Evolutionary conservation across 2,329 filamentous ascomycete species (phyloP).

Genomic region (Aureobasidium sp.): DNA sequence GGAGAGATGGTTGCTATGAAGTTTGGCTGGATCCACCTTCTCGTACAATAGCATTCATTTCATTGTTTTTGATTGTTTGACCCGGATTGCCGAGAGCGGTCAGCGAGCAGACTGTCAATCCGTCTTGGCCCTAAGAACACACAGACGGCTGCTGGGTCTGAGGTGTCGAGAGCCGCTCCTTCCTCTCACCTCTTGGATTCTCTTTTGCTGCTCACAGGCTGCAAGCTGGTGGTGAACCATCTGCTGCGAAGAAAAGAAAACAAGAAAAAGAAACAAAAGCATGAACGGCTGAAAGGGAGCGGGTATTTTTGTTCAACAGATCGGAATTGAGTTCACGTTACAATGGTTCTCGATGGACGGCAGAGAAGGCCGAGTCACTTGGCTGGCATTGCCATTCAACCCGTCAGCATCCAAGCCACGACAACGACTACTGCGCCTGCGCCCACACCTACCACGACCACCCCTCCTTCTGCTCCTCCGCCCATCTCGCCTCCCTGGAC

Average conservation of each 20-base stretch:
- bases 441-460: background rate
- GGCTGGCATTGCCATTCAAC: background rate
- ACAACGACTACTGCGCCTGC: background rate
- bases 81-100: constrained; percentile 8
- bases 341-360: background rate
- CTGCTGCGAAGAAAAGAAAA: background rate
- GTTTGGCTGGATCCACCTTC: background rate
- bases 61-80: background rate
- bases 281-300: constrained; percentile 1
- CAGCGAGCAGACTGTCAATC: background rate
- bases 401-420: constrained; percentile 7
- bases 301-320: constrained; percentile 3
- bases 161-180: background rate
- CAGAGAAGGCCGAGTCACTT: background rate
- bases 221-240: background rate
- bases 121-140: constrained; percentile 1
- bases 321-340: constrained; percentile 5
- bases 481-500: constrained; percentile 3
- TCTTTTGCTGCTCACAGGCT: background rate
- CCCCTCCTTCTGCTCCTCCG: background rate
- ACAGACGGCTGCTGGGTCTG: background rate
- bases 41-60: background rate
- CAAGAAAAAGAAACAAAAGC: background rate
- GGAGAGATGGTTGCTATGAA: background rate
- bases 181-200: background rate